These are phyloP conservation scores for Penicillium sp. DNA, from an alignment of 2,329 filamentous ascomycete genomes.

Conservation along the genomic window DNA sequence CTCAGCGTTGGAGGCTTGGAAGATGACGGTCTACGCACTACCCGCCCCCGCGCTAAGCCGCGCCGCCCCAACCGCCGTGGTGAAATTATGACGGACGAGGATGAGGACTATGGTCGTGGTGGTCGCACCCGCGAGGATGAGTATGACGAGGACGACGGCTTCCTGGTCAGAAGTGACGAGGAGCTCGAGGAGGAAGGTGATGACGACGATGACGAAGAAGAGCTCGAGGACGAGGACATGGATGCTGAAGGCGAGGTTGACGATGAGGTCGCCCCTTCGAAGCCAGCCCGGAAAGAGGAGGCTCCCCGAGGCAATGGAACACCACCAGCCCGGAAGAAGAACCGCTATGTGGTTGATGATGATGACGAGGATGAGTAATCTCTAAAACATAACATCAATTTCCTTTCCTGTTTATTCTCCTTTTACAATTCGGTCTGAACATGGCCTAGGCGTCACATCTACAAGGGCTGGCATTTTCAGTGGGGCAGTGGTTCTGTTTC, in stretches of 20 bases:
- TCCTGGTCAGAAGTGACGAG: conserved; percentile 64
- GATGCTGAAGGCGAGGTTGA: conserved; percentile 54
- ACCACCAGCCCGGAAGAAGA: conserved; percentile 52
- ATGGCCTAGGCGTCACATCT: conserved; percentile 28
- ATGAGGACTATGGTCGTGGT: conserved; percentile 54
- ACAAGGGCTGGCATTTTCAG: conserved; percentile 21
- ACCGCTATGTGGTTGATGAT: conserved; percentile 56
- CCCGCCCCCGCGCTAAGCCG: conserved; percentile 48
- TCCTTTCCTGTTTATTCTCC: conserved; percentile 9
- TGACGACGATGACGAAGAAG: conserved; percentile 53
- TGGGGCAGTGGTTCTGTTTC: conserved; percentile 12
- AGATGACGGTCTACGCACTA: conserved; percentile 57
- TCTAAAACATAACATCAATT: background rate
- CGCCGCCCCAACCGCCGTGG: conserved; percentile 52
- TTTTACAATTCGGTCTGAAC: conserved; percentile 19
- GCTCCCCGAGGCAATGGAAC: conserved; percentile 37
- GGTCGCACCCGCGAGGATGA: conserved; percentile 71
- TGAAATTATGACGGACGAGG: conserved; percentile 57
- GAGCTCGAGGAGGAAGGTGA: conserved; percentile 54
- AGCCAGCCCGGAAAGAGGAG: conserved; percentile 35
- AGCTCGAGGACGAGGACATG: conserved; percentile 51
- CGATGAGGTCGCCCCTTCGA: conserved; percentile 40
- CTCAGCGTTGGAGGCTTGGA: conserved; percentile 64
- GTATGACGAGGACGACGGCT: conserved; percentile 82
- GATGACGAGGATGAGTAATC: conserved; percentile 53